Conservation (phyloP, 1,284 basidiomycete genomes). For the Pyrrhoderma lamaoense region DNA sequence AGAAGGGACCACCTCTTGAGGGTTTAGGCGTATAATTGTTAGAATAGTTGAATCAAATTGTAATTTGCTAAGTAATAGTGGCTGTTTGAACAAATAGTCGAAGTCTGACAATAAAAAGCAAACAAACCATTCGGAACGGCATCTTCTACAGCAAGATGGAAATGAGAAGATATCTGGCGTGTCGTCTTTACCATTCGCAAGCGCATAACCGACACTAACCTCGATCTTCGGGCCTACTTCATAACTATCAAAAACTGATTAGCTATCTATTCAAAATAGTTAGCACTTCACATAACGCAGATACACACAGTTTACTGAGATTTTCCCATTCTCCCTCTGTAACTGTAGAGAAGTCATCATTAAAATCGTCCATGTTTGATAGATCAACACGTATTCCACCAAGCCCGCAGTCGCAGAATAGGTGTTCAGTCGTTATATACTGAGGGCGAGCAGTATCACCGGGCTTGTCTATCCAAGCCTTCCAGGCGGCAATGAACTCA, state of each 20-base stretch:
- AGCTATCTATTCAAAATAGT: too few relatives aligned
- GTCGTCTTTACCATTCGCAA: too few relatives aligned
- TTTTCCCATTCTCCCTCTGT: slow-evolving; percentile 56
- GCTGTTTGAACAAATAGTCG: not conserved
- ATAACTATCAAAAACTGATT: too few relatives aligned
- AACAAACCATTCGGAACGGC: too few relatives aligned
- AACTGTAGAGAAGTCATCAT: slow-evolving; percentile 47
- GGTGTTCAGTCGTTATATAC: slow-evolving; percentile 49
- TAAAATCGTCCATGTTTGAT: slow-evolving; percentile 47
- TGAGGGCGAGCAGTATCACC: slow-evolving; percentile 48
- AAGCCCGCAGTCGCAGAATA: slow-evolving; percentile 67
- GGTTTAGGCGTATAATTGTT: slow-evolving; percentile 9
- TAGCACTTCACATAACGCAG: too few relatives aligned
- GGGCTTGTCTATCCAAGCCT: slow-evolving; percentile 58
- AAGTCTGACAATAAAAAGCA: too few relatives aligned
- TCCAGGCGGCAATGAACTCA: slow-evolving; percentile 58
- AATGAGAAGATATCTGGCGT: too few relatives aligned
- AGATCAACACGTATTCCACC: slow-evolving; percentile 60
- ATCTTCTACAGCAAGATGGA: too few relatives aligned
- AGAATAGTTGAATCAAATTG: slow-evolving; percentile 21
- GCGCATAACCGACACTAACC: too few relatives aligned
- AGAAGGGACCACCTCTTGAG: slow-evolving; percentile 2
- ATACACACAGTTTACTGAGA: slow-evolving; percentile 46
- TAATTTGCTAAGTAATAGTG: slow-evolving; percentile 24
- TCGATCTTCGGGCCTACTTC: too few relatives aligned